Percentiles rank a stretch among this genome's conserved stretches.
phyloP scores from a whole-genome alignment of 306 rosid species.

The Ochetophila trinervis region DNA sequence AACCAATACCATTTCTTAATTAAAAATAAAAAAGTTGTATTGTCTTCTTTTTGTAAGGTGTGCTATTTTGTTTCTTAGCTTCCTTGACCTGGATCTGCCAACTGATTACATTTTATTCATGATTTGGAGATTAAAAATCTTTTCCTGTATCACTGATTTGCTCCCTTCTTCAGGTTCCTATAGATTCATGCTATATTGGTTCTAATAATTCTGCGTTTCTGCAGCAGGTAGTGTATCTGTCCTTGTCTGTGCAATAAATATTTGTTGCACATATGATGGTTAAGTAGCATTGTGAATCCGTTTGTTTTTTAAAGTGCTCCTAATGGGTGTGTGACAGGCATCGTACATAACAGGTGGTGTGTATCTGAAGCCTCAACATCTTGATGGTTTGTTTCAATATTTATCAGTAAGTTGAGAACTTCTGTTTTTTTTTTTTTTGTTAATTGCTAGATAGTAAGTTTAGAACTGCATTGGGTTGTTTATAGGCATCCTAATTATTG shows the following conservation, averaged over 20 bases:
- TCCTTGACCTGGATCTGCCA: not conserved
- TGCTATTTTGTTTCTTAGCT: conserved; percentile 2
- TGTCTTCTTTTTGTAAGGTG: not conserved
- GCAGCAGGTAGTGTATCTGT: conserved; percentile 73
- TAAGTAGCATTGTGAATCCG: conserved; percentile 11
- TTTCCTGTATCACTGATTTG: conserved; percentile 17
- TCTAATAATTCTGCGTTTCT: conserved; percentile 86
- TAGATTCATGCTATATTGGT: conserved; percentile 88
- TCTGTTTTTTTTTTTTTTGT: too few relatives aligned
- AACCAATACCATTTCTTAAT: too few relatives aligned
- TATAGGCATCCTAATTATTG: not conserved
- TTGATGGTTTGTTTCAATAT: conserved; percentile 86
- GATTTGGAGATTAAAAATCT: not conserved
- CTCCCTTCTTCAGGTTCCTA: conserved; percentile 64
- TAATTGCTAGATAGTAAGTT: too few relatives aligned
- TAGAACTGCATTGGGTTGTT: conserved; percentile 17
- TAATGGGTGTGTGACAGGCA: conserved; percentile 53
- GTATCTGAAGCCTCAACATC: conserved; percentile 83
- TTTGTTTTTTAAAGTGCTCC: conserved; percentile 25
- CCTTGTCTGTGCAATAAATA: conserved; percentile 7
- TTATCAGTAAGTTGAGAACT: conserved; percentile 61
- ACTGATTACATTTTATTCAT: not conserved
- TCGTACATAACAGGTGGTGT: conserved; percentile 93
- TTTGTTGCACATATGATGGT: conserved; percentile 15
- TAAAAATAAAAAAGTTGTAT: not conserved